Evolutionary conservation across 2,329 filamentous ascomycete species (phyloP).

Genomic region (Talaromyces islandicus): DNA sequence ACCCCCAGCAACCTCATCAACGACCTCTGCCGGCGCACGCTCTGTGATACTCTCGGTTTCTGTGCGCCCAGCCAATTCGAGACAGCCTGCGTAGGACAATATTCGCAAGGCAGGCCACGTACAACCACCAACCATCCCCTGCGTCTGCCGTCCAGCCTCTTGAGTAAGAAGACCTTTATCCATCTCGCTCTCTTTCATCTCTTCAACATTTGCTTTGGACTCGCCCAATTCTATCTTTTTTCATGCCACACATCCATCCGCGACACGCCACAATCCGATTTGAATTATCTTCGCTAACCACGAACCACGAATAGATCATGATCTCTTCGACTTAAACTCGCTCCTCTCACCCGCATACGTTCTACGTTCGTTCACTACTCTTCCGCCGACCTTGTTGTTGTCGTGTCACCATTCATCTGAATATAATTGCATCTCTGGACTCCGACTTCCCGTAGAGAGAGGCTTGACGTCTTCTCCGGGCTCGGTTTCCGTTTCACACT

Average conservation of each 20-base stretch:
- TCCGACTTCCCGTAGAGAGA: background rate
- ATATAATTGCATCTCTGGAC: background rate
- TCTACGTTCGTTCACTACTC: background rate
- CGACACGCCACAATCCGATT: background rate
- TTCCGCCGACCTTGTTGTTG: background rate
- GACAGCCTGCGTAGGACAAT: background rate
- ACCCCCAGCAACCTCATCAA: background rate
- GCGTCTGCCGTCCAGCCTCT: slow-evolving; percentile 8
- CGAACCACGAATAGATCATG: background rate
- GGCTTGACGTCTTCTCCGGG: slow-evolving; percentile 11
- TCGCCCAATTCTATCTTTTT: background rate
- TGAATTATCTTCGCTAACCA: background rate
- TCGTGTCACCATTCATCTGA: background rate
- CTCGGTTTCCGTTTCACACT: slow-evolving; percentile 8
- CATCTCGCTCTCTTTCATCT: background rate
- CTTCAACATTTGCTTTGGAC: background rate
- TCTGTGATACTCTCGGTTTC: background rate
- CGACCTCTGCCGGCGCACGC: background rate
- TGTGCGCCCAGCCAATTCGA: background rate
- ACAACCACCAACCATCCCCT: slow-evolving; percentile 6
- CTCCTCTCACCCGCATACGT: background rate
- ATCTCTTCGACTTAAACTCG: background rate
- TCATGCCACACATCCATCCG: background rate
- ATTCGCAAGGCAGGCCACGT: background rate
- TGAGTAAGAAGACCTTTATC: background rate